Percentiles rank a stretch among this genome's conserved stretches.
These are phyloP conservation scores for Zelopaecilomyces penicillatus DNA, from an alignment of 2,329 filamentous ascomycete genomes.

Conservation along the genomic window DNA sequence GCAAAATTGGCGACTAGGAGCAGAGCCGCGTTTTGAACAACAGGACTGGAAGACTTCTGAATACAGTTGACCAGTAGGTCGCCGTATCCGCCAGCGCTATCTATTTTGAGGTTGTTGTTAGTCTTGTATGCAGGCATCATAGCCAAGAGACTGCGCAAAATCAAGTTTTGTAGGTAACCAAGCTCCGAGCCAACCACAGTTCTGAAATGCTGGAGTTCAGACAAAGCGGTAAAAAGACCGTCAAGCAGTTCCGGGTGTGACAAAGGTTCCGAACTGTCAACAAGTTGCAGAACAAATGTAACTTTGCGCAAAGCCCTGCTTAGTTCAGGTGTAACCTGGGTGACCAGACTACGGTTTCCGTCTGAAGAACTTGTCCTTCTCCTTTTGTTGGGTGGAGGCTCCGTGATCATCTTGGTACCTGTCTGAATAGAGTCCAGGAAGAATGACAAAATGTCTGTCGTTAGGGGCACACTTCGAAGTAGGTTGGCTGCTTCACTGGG, in stretches of 20 bases:
- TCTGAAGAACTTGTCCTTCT: constrained; percentile 70
- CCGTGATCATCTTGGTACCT: constrained; percentile 62
- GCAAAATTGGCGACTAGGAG: constrained; percentile 82
- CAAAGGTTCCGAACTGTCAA: constrained; percentile 71
- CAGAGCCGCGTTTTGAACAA: constrained; percentile 87
- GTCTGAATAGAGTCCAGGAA: constrained; percentile 70
- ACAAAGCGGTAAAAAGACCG: constrained; percentile 74
- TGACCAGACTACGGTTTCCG: constrained; percentile 48
- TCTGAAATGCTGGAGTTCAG: constrained; percentile 78
- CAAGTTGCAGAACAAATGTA: constrained; percentile 79
- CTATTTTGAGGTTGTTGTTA: constrained; percentile 55
- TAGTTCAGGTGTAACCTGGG: constrained; percentile 57
- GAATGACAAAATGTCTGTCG: constrained; percentile 60
- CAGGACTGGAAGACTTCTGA: constrained; percentile 80
- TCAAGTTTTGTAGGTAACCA: constrained; percentile 80
- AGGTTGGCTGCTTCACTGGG: constrained; percentile 61
- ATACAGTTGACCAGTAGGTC: constrained; percentile 93
- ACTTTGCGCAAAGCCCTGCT: constrained; percentile 63
- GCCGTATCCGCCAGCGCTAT: constrained; percentile 71
- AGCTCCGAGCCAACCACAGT: constrained; percentile 75
- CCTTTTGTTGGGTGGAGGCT: constrained; percentile 67
- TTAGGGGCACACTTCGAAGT: constrained; percentile 63
- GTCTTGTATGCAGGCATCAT: constrained; percentile 73
- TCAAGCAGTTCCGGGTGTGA: constrained; percentile 69
- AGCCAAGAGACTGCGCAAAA: constrained; percentile 70